phyloP scores from a whole-genome alignment of 257 asterid genomes.

The Solanum chmielewskii region DNA sequence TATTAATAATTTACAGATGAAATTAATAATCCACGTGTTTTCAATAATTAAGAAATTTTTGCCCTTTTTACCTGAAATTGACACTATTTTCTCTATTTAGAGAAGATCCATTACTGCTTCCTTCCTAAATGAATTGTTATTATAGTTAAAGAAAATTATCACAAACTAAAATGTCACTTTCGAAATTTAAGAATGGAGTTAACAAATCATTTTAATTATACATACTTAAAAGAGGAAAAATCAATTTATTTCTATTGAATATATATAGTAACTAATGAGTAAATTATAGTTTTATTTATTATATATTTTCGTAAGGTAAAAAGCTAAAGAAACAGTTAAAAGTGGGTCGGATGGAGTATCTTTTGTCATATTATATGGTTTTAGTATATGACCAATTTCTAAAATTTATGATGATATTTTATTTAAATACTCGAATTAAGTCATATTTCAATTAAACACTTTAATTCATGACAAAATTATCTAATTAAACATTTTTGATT shows the following conservation, averaged over 20 bases:
- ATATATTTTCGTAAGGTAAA: not conserved
- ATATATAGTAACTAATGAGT: not conserved
- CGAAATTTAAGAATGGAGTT: not conserved
- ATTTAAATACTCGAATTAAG: too few species aligned
- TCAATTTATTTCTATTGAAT: not conserved
- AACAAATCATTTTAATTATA: not conserved
- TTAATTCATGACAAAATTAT: too few species aligned
- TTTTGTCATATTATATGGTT: not conserved
- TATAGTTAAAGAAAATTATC: not conserved
- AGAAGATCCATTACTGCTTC: not conserved
- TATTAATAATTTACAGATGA: too few species aligned
- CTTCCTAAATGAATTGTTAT: not conserved
- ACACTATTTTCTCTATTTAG: not conserved
- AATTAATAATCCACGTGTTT: too few species aligned
- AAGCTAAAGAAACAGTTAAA: too few species aligned
- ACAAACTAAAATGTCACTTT: not conserved
- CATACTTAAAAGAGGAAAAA: not conserved
- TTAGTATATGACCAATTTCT: too few species aligned
- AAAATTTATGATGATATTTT: not conserved
- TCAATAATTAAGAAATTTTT: not conserved
- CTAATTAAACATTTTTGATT: fast-evolving
- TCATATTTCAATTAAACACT: too few species aligned
- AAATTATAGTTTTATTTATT: too few species aligned
- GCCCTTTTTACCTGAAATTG: not conserved
- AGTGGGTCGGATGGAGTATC: not conserved